A percentile compares a stretch with the other conserved stretches of the same genome.
These are phyloP conservation scores for Cryptococcus maquisensis DNA, from an alignment of 1,284 basidiomycete genomes.

Conservation along the genomic window DNA sequence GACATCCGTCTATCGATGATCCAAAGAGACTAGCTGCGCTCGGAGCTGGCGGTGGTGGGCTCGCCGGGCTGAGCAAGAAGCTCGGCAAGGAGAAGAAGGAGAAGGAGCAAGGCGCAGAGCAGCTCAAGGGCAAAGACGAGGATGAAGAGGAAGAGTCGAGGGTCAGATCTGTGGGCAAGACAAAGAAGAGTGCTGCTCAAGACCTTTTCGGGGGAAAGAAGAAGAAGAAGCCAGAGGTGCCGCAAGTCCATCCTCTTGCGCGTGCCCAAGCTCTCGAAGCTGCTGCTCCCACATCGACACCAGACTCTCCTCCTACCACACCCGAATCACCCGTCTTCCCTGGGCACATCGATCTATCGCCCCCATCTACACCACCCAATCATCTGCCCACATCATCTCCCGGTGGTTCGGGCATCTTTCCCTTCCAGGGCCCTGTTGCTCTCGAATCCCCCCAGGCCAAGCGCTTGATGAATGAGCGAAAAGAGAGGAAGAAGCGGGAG, in stretches of 20 bases:
- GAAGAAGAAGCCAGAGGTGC: constrained; percentile 8
- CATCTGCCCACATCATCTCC: constrained; percentile 8
- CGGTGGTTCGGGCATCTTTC: constrained; percentile 22
- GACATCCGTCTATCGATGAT: constrained; percentile 32
- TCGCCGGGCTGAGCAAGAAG: constrained; percentile 10
- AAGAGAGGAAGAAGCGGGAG: background rate
- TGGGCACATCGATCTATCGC: background rate
- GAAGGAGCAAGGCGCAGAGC: constrained; percentile 11
- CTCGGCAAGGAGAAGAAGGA: constrained; percentile 10
- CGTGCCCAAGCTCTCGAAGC: background rate
- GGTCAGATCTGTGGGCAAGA: constrained; percentile 16
- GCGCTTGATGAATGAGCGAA: background rate
- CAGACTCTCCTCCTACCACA: too few species aligned
- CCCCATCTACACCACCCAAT: background rate
- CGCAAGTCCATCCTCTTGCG: background rate
- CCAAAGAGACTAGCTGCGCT: constrained; percentile 7
- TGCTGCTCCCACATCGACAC: background rate
- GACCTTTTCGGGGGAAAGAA: constrained; percentile 30
- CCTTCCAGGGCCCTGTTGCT: constrained; percentile 19
- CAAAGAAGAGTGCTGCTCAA: constrained; percentile 8
- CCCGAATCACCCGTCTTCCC: too few species aligned
- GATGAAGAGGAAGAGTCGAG: constrained; percentile 27
- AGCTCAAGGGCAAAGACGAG: constrained; percentile 12
- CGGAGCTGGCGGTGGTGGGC: constrained; percentile 6
- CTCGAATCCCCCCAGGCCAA: constrained; percentile 13